Evolutionary conservation across 2,329 filamentous ascomycete species (phyloP), one percentile per base, ranked within the genome.

Genomic region (Ceratocystis papillata): DNA sequence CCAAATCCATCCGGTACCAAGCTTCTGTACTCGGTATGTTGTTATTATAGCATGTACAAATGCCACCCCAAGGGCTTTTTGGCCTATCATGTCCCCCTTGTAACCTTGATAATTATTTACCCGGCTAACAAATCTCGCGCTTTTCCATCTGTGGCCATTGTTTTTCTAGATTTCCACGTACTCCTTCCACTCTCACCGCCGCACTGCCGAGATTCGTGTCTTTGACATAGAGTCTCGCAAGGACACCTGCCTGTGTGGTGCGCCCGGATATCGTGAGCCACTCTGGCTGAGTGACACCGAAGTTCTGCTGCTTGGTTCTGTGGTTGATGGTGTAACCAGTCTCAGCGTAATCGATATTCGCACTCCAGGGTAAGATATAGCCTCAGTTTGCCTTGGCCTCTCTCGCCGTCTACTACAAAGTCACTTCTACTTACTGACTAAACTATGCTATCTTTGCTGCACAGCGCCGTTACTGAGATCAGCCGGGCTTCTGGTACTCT

Each of bases 171-270:
- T 85, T 17, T 89, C 87, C 0, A 84, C 86, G 1, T 96, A 96
- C 75, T 92, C 85, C 4, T 96, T 96, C 74, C 80, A 87, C 48
- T 80, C 83, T 0, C 90, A 95, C 73, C 79, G 80, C 60, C 87
- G 87, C 73, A 82, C 80, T 4, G 80, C 79, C 68, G 86, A 91
- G 76, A 86, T 88, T 70, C 83, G 86, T 20, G 75, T 93, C 30
- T 77, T 96, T 50, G 85, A 93, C 70, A 37, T 50, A 15, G 77
- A 81, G 59, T 83, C 82, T 6, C 86, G 87, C 44, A 80, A 87
- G 63, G 86, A 86, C 3, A 83, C 79, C 3, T 75, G 86, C 12
- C 78, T 96, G 10, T 87, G 84, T 60, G 81, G 87, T 64, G 83
- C 89, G 69, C 73, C 80, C 28, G 79, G 80, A 66, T 85, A 86